Evolutionary conservation across 768 basidiomycete species (phyloP).

Genomic region (Clavulina sp.): DNA sequence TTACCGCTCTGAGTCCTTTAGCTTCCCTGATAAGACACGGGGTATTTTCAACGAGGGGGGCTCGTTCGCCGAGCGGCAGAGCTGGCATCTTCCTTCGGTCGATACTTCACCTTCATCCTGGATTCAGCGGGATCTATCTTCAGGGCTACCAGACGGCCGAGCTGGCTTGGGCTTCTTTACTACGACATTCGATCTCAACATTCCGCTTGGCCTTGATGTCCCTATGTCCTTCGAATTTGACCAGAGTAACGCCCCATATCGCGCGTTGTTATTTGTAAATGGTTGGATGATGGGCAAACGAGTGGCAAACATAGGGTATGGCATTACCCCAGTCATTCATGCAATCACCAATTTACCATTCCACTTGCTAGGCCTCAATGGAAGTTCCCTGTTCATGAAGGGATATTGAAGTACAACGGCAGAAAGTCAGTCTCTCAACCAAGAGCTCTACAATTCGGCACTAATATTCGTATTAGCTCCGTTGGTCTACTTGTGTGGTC

Average conservation of each 20-base stretch:
- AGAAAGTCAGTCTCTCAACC: constrained; percentile 33
- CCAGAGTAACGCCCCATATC: constrained; percentile 42
- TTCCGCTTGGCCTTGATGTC: constrained; percentile 44
- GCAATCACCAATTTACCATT: not conserved
- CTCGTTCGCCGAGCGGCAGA: constrained; percentile 46
- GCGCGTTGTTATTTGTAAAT: constrained; percentile 60
- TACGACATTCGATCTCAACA: constrained; percentile 46
- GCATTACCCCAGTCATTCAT: not conserved
- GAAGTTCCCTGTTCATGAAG: constrained; percentile 70
- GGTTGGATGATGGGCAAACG: constrained; percentile 84
- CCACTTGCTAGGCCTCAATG: constrained; percentile 41
- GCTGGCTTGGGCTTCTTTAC: constrained; percentile 74
- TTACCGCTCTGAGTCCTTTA: constrained; percentile 16
- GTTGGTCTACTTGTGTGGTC: constrained; percentile 50
- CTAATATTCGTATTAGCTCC: constrained; percentile 7
- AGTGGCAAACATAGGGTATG: constrained; percentile 51
- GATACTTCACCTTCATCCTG: constrained; percentile 38
- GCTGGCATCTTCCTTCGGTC: constrained; percentile 63
- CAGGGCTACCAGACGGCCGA: constrained; percentile 15
- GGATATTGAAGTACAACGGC: constrained; percentile 57
- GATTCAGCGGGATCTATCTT: constrained; percentile 31
- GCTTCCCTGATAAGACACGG: constrained; percentile 56
- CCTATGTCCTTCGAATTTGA: constrained; percentile 58
- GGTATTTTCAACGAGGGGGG: constrained; percentile 60
- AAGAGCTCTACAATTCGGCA: constrained; percentile 27